Base-by-base conservation (phyloP, 441 rosid genomes). In the Melianthus villosus region DNA sequence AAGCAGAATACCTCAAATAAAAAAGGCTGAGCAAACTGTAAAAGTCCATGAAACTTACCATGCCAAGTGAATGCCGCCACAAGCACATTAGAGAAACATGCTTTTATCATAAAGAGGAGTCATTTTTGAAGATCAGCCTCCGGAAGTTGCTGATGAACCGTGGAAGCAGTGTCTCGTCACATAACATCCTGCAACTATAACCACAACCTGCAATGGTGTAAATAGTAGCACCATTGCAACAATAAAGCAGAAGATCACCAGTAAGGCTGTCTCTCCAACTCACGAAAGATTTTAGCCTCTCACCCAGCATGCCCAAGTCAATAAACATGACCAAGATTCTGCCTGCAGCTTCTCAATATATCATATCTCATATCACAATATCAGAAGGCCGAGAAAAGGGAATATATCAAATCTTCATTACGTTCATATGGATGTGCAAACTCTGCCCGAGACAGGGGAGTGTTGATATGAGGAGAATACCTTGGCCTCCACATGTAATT, bases 401-500 rank as follows among this genome's bases (percentile, higher is more conserved):
- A 83, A 89, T 1, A 83, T 76, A 31, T 89, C 95, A 4, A 89
- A 89, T 87, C 97, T 53, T 87, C 97, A 2, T 87, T 93, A 14
- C 83, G 73, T 54, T 87, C 97, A 40, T 89, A 95, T 0, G 94
- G 92, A 54, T 78, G 82, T 0, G 79, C 73, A 15, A 77, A 60
- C 51, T 89, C 95, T 0, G 95, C 97, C 18, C 77, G 85, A 12
- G 97, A 89, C 25, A 89, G 78, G 16, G 81, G 80, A 25, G 94
- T 81, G 69, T 89, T 95, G 94, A 89, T 89, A 69, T 81, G 79
- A 44, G 97, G 85, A 51, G 97, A 95, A 50, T 83, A 78, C 50
- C 92, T 81, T 43, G 95, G 82, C 67, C 97, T 74, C 92, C 87
- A 74, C 40, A 93, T 70, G 54, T 80, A 87, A 22, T 81, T 67